Conservation (phyloP, 192 early-diverging fungal genomes). For the Pilaira anomala region DNA sequence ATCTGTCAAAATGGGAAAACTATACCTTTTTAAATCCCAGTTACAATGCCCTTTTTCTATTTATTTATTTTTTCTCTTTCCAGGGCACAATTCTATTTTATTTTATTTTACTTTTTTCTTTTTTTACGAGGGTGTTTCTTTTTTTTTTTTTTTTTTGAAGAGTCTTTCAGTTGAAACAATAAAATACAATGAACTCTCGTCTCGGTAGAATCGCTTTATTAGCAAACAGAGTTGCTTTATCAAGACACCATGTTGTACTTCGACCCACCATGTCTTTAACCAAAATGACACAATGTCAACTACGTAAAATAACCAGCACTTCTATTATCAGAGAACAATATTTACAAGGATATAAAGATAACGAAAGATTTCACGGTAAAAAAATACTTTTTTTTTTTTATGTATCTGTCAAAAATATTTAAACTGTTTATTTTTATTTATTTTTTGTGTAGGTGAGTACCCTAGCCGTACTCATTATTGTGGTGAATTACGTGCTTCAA, state of each 20-base stretch:
- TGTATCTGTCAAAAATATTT: not conserved
- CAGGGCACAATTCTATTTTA: no score
- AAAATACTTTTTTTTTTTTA: not conserved
- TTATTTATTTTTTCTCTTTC: no score
- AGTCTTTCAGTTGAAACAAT: no score
- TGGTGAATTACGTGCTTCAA: constrained; percentile 56
- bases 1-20: no score
- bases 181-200: not conserved
- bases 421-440: not conserved
- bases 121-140: no score
- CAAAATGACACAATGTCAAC: not conserved
- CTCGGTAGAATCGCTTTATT: constrained; percentile 2
- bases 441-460: constrained; percentile 24
- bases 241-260: not conserved
- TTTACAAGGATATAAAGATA: constrained; percentile 22
- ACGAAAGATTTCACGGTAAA: constrained; percentile 22
- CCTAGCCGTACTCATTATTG: constrained; percentile 73
- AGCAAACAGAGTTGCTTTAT: not conserved
- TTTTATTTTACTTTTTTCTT: no score
- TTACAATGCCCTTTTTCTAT: no score
- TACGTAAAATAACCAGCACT: not conserved
- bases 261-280: not conserved
- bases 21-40: no score
- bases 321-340: not conserved
- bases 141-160: no score